A percentile compares a stretch with the other conserved stretches of the same genome.
phyloP scores from a whole-genome alignment of 805 yeast species.

The Saturnispora dispora region DNA sequence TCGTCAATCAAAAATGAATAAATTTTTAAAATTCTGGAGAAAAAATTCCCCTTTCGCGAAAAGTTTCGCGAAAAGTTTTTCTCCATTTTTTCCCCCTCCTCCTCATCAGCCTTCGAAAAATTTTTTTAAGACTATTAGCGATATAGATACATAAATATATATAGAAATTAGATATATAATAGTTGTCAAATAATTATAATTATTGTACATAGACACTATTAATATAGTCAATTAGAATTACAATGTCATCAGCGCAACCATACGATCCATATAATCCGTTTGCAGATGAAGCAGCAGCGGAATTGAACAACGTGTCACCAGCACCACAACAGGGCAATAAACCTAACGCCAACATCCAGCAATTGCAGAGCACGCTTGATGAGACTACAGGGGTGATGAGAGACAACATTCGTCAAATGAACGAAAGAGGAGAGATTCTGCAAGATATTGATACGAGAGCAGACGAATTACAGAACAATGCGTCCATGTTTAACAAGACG shows the following conservation, averaged over 20 bases:
- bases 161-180: not conserved
- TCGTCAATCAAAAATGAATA: no score
- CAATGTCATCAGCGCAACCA: constrained; percentile 27
- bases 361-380: constrained; percentile 26
- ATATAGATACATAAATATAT: not conserved
- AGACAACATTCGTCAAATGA: constrained; percentile 91
- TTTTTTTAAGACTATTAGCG: not conserved
- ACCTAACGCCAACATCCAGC: constrained; percentile 18
- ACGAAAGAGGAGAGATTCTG: constrained; percentile 88
- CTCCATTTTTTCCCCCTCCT: not conserved
- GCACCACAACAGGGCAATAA: constrained; percentile 9
- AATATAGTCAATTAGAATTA: not conserved
- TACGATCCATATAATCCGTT: constrained; percentile 30
- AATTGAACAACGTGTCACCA: constrained; percentile 9
- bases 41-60: not conserved
- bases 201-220: not conserved
- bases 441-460: constrained; percentile 91
- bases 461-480: constrained; percentile 82
- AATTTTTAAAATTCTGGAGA: not conserved
- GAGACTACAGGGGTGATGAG: constrained; percentile 97
- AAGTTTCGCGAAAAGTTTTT: not conserved
- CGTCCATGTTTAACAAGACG: constrained; percentile 91
- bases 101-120: not conserved
- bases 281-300: constrained; percentile 25
- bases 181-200: not conserved